Evolutionary conservation across 768 basidiomycete genomes (phyloP).

Genomic region (Lactarius deliciosus): DNA sequence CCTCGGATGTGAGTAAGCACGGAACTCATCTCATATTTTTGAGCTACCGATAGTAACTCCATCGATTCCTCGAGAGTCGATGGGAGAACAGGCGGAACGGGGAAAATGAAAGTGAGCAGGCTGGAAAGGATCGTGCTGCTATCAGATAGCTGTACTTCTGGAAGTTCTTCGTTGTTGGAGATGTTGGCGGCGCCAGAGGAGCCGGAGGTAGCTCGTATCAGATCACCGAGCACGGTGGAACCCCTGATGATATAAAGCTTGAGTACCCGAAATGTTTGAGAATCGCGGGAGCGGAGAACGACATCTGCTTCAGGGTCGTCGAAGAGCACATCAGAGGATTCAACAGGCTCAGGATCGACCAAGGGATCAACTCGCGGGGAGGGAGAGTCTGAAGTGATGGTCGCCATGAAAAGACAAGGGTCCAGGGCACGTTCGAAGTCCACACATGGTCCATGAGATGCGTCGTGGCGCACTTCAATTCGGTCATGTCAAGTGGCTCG

Average conservation of each 20-base stretch:
- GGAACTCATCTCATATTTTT: slow-evolving; percentile 12
- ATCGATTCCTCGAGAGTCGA: not conserved
- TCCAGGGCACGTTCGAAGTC: not conserved
- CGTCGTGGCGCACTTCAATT: too few species aligned
- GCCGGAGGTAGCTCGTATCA: not conserved
- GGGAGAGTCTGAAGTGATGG: not conserved
- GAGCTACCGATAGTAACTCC: slow-evolving; percentile 15
- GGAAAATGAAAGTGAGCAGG: slow-evolving; percentile 11
- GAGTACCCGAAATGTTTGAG: slow-evolving; percentile 1
- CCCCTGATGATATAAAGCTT: slow-evolving; percentile 1
- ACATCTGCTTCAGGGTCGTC: slow-evolving; percentile 22
- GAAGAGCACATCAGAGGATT: not conserved
- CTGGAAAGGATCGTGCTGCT: not conserved
- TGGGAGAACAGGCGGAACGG: slow-evolving; percentile 2
- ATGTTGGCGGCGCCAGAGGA: not conserved
- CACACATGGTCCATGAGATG: not conserved
- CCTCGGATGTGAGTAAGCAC: slow-evolving; percentile 3
- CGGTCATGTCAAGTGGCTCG: not conserved
- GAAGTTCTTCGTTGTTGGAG: not conserved
- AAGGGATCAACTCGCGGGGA: too few species aligned
- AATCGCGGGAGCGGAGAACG: slow-evolving; percentile 10
- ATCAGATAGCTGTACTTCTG: not conserved
- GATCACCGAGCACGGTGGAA: not conserved
- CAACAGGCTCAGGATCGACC: not conserved
- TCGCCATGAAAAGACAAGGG: not conserved